Evolutionary conservation across 1,284 basidiomycete genomes (phyloP).

Genomic region (Malassezia sp.): DNA sequence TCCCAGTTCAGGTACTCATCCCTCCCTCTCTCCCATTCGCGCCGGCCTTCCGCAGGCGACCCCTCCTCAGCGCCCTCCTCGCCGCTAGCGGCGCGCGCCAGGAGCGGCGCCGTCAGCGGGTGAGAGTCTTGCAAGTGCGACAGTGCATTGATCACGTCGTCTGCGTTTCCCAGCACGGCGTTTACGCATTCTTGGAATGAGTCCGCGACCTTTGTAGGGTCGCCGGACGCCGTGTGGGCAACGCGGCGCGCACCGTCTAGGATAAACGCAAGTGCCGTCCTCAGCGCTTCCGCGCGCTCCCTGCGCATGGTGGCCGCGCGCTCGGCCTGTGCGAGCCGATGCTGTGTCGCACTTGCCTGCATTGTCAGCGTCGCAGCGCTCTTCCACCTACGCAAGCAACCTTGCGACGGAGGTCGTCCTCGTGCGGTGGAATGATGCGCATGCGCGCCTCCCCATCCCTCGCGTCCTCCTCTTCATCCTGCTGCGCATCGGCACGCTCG

Average conservation of each 20-base stretch:
- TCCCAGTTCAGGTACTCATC: slow-evolving; percentile 39
- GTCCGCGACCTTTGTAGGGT: too few species aligned
- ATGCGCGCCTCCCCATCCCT: background rate
- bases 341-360: slow-evolving; percentile 12
- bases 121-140: slow-evolving; percentile 19
- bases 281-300: slow-evolving; percentile 5
- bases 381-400: slow-evolving; percentile 2
- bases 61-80: slow-evolving; percentile 11
- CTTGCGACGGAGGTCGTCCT: slow-evolving; percentile 10
- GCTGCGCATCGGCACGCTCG: background rate
- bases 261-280: slow-evolving; percentile 6
- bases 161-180: slow-evolving; percentile 23
- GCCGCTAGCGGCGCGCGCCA: slow-evolving; percentile 3
- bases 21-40: slow-evolving; percentile 28
- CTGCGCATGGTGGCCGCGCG: slow-evolving; percentile 20
- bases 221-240: too few species aligned
- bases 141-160: slow-evolving; percentile 25
- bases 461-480: background rate
- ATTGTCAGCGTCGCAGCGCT: too few species aligned
- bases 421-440: slow-evolving; percentile 3
- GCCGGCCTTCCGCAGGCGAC: slow-evolving; percentile 9
- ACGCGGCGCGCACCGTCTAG: background rate
- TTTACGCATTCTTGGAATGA: too few species aligned
- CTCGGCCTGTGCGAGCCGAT: slow-evolving; percentile 12
- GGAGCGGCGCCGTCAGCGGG: slow-evolving; percentile 26